phyloP scores from a whole-genome alignment of 1,284 basidiomycete species.

The Malassezia sp. region DNA sequence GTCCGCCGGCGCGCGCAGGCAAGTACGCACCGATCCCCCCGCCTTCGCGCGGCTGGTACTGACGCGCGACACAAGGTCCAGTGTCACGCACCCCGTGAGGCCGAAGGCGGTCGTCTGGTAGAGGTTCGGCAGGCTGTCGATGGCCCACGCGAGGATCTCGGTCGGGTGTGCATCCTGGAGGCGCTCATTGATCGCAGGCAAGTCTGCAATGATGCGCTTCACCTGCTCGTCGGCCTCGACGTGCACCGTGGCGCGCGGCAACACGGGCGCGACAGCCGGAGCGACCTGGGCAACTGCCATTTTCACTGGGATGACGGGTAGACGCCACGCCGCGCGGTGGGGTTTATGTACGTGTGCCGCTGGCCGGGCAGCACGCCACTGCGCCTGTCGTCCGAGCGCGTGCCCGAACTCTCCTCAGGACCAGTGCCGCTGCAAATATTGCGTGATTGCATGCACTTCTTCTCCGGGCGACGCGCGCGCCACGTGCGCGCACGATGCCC shows the following conservation, averaged over 20 bases:
- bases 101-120: constrained; percentile 47
- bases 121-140: constrained; percentile 43
- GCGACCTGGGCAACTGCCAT: neutral
- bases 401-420: too few species aligned
- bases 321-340: neutral
- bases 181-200: constrained; percentile 37
- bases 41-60: constrained; percentile 27
- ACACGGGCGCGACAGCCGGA: too few species aligned
- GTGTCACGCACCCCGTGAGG: constrained; percentile 44
- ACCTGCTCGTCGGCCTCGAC: constrained; percentile 6
- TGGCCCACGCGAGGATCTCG: constrained; percentile 42
- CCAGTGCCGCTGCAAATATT: constrained; percentile 7
- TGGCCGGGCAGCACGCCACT: too few species aligned
- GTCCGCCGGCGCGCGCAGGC: too few species aligned
- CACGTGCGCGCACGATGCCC: neutral
- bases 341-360: neutral
- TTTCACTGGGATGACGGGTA: neutral
- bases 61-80: constrained; percentile 40
- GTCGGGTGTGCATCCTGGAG: constrained; percentile 34
- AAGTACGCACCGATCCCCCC: too few species aligned
- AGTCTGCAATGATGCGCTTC: constrained; percentile 16
- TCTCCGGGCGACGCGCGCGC: neutral
- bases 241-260: too few species aligned
- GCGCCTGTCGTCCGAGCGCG: constrained; percentile 1
- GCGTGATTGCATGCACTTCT: constrained; percentile 8